Base-by-base conservation (phyloP, 371 early-diverging fungal species). In the Thermomucor indicae-seudaticae region DNA sequence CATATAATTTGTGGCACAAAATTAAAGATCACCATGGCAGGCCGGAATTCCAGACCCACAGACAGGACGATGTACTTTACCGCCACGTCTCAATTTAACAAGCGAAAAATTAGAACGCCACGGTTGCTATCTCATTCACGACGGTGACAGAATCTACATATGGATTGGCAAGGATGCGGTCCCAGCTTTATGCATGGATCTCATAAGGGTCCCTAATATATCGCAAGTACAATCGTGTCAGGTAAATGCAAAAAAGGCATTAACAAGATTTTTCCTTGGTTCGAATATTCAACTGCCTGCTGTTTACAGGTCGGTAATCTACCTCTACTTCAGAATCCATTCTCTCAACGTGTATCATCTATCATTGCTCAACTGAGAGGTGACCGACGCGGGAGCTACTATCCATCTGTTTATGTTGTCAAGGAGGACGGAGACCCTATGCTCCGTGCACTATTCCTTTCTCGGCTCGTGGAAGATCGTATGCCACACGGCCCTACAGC, bases 391-490 rank as follows among this genome's bases (percentile, higher is more conserved):
- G 38, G 54, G n/a, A 60, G 57, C 32, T 86, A 84, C 46, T 81
- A 83, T 40, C 83, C 84, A 11, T 73, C 81, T 27, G 34, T 82
- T 10, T 90, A 86, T 55, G 65, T 97, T 43, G 84, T 94, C 49
- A 89, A 89, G 63, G 97, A 97, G 64, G 95, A 96, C 54, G 92
- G 91, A 4, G 93, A 95, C 57, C 89, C 90, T 14, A 70, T 74
- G 6, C 55, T 94, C 53, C 78, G 92, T 17, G 70, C 87, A 62
- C 76, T 83, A 88, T 91, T 95, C 73, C 51, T 92, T 62, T 80
- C 86, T 37, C 88, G 90, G 50, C 66, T 97, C 57, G 75, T 95
- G 30, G 95, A 96, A 71, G 98, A 96, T 62, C 60, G 76, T 14
- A 62, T 64, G 38, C 60, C 66, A 11, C 50, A 57, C 16, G 74